Base-by-base conservation (phyloP, 768 basidiomycete species). In the Boletus fagicola region DNA sequence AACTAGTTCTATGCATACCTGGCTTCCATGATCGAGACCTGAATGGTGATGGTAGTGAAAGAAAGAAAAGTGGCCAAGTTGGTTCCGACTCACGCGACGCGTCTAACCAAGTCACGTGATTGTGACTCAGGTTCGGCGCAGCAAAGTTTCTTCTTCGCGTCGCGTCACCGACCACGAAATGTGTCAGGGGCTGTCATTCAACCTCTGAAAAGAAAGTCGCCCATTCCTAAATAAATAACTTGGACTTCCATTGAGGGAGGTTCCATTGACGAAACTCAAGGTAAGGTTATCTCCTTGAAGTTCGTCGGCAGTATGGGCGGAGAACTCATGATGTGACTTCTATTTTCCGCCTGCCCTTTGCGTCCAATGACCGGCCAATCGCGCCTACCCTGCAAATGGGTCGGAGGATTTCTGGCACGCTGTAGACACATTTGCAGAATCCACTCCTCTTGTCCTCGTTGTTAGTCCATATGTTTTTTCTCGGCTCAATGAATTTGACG, bases 261-360 rank as follows among this genome's bases (percentile, higher is more conserved):
- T 28, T 38, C 13, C 36, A 38, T 38, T 38, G 39, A n/a, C 16
- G 18, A 39, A 39, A 39, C n/a, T 39, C 39, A n/a, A 18, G 8
- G 39, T 18, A 40, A 40, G n/a, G 18, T 40, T 20, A 40, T 11
- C 39, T 40, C 39, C 15, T 18, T 12, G 16, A 20, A 20, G 20
- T 22, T 42, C 20, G 40, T 42, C 12, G n/a, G 40, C 20, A 42
- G 11, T 6, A 63, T 94, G 42, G 20, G 22, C 5, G 43, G 43
- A 24, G 22, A 44, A 44, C 6, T 44, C 20, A n/a, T 40, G 10
- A 40, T 10, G n/a, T 10, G n/a, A 40, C n/a, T 3, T 44, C 12
- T 13, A 12, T 42, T 22, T 42, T 22, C 40, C 1, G 40, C 20
- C 22, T 12, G 13, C 40, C 22, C 38, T 13, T 15, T 15, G 12